Percentiles rank a stretch among this genome's conserved stretches.
phyloP scores from a whole-genome alignment of 23 red algal genomes.

The Gracilariopsis chorda region DNA sequence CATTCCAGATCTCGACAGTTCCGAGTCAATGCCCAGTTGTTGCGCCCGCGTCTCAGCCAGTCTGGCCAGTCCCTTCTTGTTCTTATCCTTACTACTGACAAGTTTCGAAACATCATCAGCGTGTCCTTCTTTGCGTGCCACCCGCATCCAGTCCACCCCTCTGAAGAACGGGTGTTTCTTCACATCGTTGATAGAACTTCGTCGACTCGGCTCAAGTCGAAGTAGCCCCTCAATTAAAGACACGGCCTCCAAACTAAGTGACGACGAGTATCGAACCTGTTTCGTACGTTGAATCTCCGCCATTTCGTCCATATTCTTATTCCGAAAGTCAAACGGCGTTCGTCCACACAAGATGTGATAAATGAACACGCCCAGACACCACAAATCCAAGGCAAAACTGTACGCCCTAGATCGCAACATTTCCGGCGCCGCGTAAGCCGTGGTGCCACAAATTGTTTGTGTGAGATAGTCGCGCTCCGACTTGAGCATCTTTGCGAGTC shows the following conservation, averaged over 20 bases:
- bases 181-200: slow-evolving; percentile 59
- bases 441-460: slow-evolving; percentile 88
- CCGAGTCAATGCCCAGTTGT: slow-evolving; percentile 1
- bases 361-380: slow-evolving; percentile 85
- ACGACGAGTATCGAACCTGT: slow-evolving; percentile 62
- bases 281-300: slow-evolving; percentile 56
- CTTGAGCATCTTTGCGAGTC: slow-evolving; percentile 87
- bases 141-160: slow-evolving; percentile 81
- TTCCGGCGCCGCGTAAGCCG: slow-evolving; percentile 85
- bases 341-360: slow-evolving; percentile 76
- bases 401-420: slow-evolving; percentile 76
- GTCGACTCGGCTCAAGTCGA: slow-evolving; percentile 56
- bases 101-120: slow-evolving; percentile 37
- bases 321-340: slow-evolving; percentile 82
- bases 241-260: slow-evolving; percentile 67
- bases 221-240: slow-evolving; percentile 78
- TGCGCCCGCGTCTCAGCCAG: slow-evolving; percentile 30
- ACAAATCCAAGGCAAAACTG: slow-evolving; percentile 77
- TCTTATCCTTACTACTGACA: slow-evolving; percentile 32
- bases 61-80: not conserved
- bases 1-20: not conserved
- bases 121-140: slow-evolving; percentile 48
- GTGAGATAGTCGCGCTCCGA: slow-evolving; percentile 49
- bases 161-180: slow-evolving; percentile 90
- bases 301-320: slow-evolving; percentile 71